Evolutionary conservation across 768 basidiomycete genomes (phyloP).

Genomic region (Russula foetens): DNA sequence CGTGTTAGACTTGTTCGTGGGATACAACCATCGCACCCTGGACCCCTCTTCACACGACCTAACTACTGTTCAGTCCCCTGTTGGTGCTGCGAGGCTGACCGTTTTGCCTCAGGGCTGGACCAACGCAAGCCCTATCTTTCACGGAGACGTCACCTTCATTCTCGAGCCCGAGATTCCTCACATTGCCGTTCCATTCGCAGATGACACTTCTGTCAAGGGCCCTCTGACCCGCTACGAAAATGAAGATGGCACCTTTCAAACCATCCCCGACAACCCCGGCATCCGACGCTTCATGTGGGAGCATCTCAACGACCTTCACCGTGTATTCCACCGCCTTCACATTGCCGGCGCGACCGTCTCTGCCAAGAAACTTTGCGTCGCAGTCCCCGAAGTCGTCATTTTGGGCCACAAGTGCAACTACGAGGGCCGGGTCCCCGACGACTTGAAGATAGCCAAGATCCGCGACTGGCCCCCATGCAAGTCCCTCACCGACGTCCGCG

Average conservation of each 20-base stretch:
- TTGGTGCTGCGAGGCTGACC: conserved; percentile 22
- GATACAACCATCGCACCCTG: conserved; percentile 27
- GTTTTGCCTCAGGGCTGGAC: conserved; percentile 36
- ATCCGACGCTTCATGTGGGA: too few species aligned
- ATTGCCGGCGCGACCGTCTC: background rate
- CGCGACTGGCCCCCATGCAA: conserved; percentile 20
- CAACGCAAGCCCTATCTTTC: conserved; percentile 33
- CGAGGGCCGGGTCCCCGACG: conserved; percentile 27
- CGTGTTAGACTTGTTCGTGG: too few species aligned
- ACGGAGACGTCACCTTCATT: conserved; percentile 29
- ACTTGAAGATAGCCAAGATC: conserved; percentile 23
- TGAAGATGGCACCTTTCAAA: background rate
- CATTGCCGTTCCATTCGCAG: background rate
- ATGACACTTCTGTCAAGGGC: background rate
- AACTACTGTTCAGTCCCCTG: too few species aligned
- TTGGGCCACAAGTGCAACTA: too few species aligned
- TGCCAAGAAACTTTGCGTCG: background rate
- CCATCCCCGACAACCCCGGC: background rate
- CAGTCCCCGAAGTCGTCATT: conserved; percentile 28
- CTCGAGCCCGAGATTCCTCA: conserved; percentile 34
- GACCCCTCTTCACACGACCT: conserved; percentile 23
- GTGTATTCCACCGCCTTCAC: background rate
- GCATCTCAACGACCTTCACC: background rate
- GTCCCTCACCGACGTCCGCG: conserved; percentile 22
- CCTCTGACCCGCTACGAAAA: background rate